Evolutionary conservation across 129 eudicot genomes (phyloP), one percentile per base, ranked within the genome.

Genomic region (Helichrysum umbraculigerum): DNA sequence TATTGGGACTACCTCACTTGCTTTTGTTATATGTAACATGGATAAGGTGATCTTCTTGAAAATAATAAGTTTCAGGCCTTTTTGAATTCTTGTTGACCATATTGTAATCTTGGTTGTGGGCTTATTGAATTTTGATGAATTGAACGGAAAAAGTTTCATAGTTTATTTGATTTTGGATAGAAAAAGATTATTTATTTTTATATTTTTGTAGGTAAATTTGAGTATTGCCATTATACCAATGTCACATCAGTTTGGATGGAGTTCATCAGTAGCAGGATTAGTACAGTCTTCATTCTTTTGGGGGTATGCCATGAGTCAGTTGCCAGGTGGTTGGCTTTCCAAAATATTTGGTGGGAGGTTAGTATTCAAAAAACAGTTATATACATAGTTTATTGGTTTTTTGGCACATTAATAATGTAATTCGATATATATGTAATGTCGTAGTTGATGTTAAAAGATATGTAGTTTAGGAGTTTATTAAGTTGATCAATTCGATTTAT

Each of bases 251-350:
- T 94, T 87, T 66, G 96, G 96, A 69, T 94, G 99, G 97, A 94
- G 85, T 70, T 88, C 99, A 68, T 88, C 99, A 1, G 87, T 91
- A 39, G 99, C 99, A 66, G 97, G 97, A 83, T 64, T 94, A 81
- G 99, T 94, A 50, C 99, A 94, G 52, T 94, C 99, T 7, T 94
- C 97, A 17, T 91, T 94, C 90, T 94, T 94, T 81, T 94, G 99
- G 99, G 99, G 99, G 35, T 94, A 94, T 81, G 97, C 99, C 3
- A 72, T 94, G 81, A 94, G 99, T 75, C 99, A 94, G 80, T 85
- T 94, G 80, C 97, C 99, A 11, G 99, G 99, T 71, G 99, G 99
- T 35, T 94, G 99, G 99, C 90, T 94, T 79, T 81, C 99, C 5
- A 91, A 94, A 78, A 81, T 89, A 71, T 87, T 85, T 82, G 99